Conservation (phyloP, 1,284 basidiomycete genomes). For the Ceratobasidium sp. region DNA sequence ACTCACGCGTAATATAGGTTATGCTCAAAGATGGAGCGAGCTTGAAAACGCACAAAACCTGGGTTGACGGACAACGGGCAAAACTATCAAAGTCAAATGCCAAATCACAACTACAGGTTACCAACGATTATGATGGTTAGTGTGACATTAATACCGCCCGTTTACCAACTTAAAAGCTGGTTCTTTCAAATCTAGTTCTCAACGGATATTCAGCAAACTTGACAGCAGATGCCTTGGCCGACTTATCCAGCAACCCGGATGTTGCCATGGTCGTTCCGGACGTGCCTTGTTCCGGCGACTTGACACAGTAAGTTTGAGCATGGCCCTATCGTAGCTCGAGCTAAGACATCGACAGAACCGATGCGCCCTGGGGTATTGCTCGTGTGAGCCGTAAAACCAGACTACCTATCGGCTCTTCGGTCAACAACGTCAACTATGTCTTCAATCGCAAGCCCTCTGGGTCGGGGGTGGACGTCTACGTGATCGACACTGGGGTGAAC, state of each 20-base stretch:
- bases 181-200: neutral
- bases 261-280: slow-evolving; percentile 40
- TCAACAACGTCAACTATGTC: neutral
- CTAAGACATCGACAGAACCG: neutral
- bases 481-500: slow-evolving; percentile 59
- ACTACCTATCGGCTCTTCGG: neutral
- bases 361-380: slow-evolving; percentile 32
- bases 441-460: slow-evolving; percentile 46
- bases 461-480: slow-evolving; percentile 63
- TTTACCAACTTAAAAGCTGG: neutral
- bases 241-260: slow-evolving; percentile 14
- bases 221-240: slow-evolving; percentile 26
- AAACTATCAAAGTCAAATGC: neutral
- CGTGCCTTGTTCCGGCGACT: neutral
- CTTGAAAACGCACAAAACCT: slow-evolving; percentile 9
- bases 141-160: neutral
- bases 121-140: slow-evolving; percentile 23
- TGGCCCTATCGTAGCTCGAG: too few relatives aligned
- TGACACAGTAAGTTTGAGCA: slow-evolving; percentile 8
- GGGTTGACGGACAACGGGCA: slow-evolving; percentile 5
- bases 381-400: slow-evolving; percentile 22
- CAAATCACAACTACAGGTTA: neutral
- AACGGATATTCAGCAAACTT: slow-evolving; percentile 39
- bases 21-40: slow-evolving; percentile 15
- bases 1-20: neutral